These are phyloP conservation scores for Poa pratensis DNA, from an alignment of 176 grass and related monocot genomes.

Conservation along the genomic window DNA sequence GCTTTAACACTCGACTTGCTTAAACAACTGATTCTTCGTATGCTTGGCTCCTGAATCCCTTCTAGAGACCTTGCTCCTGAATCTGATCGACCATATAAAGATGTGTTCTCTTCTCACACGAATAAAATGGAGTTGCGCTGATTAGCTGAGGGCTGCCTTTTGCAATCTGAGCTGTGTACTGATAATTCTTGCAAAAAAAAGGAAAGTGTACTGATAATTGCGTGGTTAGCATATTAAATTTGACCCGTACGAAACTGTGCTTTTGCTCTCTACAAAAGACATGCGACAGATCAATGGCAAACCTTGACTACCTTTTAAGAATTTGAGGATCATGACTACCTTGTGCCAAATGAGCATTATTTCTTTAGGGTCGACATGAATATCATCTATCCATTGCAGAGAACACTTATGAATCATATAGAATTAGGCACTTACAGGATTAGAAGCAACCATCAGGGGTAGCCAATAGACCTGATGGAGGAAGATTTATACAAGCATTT, in stretches of 20 bases:
- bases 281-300: not conserved
- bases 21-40: conserved; percentile 20
- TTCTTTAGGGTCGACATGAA: not conserved
- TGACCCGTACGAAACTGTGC: conserved; percentile 5
- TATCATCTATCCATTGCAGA: too few species aligned
- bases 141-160: not conserved
- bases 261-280: not conserved
- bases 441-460: too few species aligned
- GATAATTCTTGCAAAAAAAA: not conserved
- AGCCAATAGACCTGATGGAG: too few species aligned
- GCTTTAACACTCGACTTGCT: conserved; percentile 32
- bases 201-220: not conserved
- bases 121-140: not conserved
- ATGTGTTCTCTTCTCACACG: not conserved
- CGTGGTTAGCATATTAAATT: not conserved
- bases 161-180: conserved; percentile 3
- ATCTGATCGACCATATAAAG: not conserved
- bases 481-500: too few species aligned
- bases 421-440: too few species aligned
- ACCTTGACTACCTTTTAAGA: conserved; percentile 34
- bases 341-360: not conserved
- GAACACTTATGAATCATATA: too few species aligned
- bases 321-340: not conserved
- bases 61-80: not conserved
- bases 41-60: not conserved